Base-by-base conservation (phyloP, 345 rosid species). In the Sisymbrium altissimum region DNA sequence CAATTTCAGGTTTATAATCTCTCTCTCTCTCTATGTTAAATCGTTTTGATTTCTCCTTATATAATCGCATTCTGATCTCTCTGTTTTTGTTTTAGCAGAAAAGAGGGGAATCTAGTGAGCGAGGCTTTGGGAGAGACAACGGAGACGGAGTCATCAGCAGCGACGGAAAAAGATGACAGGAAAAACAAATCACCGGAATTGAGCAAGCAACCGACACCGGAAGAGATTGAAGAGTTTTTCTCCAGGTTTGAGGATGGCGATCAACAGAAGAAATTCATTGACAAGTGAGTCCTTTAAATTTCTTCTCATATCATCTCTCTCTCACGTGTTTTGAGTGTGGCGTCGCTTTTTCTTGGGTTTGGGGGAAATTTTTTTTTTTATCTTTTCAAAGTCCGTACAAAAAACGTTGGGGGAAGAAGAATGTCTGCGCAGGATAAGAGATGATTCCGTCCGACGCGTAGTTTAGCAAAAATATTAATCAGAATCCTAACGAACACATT, bases 1-100 rank as follows among this genome's bases (percentile, higher is more conserved):
- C 75, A 73, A 81, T 54, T 81, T 76, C 85, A 85, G 88, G 92
- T 85, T 79, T 3, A 14, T 45, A 5, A 58, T n/a, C n/a, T 56
- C 61, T 43, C 15, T 70, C 23, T 55, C 14, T 0, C 21, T 63
- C 12, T 3, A 44, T 10, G 33, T 9, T 11, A 23, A 33, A 13
- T 25, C 58, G 6, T 30, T 13, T 41, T 5, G 14, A 12, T 7
- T 48, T 19, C 17, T 12, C 13, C 25, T 58, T 53, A 0, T n/a
- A 46, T 36, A 23, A 48, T 33, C 48, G 9, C 19, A 41, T 30
- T 61, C 39, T 30, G 66, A 45, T 49, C 13, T 62, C 1, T 32
- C 6, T 9, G 67, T 23, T 53, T 15, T 66, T 21, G 12, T 66
- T n/a, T 11, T 41, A 0, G 44, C 73, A 79, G 86, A 21, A 74